These are phyloP conservation scores for Lentithecium fluviatile DNA, from an alignment of 495 filamentous ascomycete species.

Conservation along the genomic window DNA sequence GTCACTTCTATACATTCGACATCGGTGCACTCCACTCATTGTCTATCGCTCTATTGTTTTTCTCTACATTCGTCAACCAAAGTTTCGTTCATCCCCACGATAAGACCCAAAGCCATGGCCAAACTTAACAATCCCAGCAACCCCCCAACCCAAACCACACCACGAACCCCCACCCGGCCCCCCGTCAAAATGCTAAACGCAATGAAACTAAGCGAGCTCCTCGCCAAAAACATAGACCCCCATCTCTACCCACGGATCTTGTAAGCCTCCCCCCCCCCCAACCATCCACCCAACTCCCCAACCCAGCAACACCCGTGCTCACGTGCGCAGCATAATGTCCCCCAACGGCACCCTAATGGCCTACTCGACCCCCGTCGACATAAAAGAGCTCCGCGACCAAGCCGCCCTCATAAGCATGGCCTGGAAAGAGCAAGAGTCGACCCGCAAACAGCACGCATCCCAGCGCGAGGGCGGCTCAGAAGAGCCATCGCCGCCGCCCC, in stretches of 20 bases:
- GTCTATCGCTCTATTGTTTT: too few species aligned
- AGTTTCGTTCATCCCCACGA: too few species aligned
- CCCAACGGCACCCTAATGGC: conserved; percentile 46
- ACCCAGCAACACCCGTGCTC: too few species aligned
- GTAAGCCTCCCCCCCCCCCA: conserved; percentile 36
- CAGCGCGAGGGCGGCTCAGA: conserved; percentile 1
- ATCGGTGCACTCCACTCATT: too few species aligned
- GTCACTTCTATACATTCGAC: not conserved
- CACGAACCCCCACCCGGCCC: not conserved
- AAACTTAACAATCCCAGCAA: not conserved
- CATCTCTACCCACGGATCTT: conserved; percentile 44
- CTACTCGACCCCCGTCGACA: conserved; percentile 43
- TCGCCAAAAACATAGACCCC: conserved; percentile 43
- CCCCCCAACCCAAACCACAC: not conserved
- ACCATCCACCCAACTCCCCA: too few species aligned
- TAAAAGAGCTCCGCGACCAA: conserved; percentile 42
- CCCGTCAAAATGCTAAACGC: conserved; percentile 43
- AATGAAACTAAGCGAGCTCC: conserved; percentile 43
- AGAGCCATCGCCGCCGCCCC: not conserved
- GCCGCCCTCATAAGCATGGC: conserved; percentile 42
- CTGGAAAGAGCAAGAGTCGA: conserved; percentile 43
- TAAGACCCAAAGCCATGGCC: not conserved
- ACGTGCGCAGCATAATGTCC: conserved; percentile 41
- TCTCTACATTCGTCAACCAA: not conserved
- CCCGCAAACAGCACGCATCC: not conserved